Evolutionary conservation across 116 monocot genomes (phyloP).

Genomic region (Phalaenopsis hybrid): DNA sequence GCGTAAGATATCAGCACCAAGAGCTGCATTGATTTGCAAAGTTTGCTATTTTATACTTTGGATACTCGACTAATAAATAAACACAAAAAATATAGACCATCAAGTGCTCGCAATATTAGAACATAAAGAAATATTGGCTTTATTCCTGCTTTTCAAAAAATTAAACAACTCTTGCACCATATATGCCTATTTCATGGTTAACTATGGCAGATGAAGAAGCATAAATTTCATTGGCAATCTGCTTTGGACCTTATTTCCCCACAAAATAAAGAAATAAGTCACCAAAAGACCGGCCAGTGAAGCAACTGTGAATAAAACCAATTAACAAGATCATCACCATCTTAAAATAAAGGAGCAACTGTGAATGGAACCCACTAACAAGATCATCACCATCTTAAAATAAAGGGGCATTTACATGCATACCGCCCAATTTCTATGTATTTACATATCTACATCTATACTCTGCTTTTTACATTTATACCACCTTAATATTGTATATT

Average conservation of each 20-base stretch:
- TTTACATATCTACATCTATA: too few species aligned
- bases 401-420: neutral
- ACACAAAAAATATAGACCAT: neutral
- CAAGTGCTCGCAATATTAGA: neutral
- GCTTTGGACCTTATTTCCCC: neutral
- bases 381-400: neutral
- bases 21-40: slow-evolving; percentile 31
- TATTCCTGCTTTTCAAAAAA: neutral
- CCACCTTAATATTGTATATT: too few species aligned
- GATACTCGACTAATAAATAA: neutral
- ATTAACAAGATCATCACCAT: neutral
- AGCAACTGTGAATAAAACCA: neutral
- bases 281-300: neutral
- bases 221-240: neutral
- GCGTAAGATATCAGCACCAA: slow-evolving; percentile 57
- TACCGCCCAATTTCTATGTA: too few species aligned
- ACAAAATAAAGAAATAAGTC: neutral
- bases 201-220: neutral
- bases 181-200: neutral
- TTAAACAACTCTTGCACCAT: neutral
- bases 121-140: neutral
- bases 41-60: neutral
- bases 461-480: too few species aligned
- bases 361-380: neutral
- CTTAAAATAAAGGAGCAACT: neutral